These are phyloP conservation scores for Stagonosporopsis cucurbitacearum DNA, from an alignment of 2,329 filamentous ascomycete genomes.

Conservation along the genomic window DNA sequence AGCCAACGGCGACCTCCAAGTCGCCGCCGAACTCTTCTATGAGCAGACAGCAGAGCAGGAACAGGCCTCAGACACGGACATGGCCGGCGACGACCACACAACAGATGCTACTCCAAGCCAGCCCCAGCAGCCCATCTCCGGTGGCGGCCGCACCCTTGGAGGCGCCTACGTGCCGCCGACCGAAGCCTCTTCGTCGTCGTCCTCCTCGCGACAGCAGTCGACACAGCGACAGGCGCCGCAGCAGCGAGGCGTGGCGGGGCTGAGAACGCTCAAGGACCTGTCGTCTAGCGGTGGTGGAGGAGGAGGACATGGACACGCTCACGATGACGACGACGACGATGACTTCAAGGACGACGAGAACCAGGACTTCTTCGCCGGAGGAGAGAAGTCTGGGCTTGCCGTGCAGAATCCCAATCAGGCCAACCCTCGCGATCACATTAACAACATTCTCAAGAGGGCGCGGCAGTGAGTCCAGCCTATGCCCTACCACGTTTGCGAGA, in stretches of 20 bases:
- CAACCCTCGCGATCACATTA: slow-evolving; percentile 58
- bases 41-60: slow-evolving; percentile 41
- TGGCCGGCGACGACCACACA: slow-evolving; percentile 43
- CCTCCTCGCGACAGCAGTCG: slow-evolving; percentile 32
- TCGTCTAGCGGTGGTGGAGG: slow-evolving; percentile 49
- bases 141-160: slow-evolving; percentile 47
- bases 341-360: slow-evolving; percentile 66
- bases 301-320: slow-evolving; percentile 52
- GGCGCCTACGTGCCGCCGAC: slow-evolving; percentile 44
- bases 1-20: slow-evolving; percentile 55
- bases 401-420: slow-evolving; percentile 68
- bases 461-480: slow-evolving; percentile 47
- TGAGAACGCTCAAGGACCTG: slow-evolving; percentile 55
- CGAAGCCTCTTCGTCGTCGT: slow-evolving; percentile 32
- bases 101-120: slow-evolving; percentile 28
- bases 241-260: slow-evolving; percentile 34
- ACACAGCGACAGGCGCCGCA: slow-evolving; percentile 37
- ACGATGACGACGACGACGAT: slow-evolving; percentile 64
- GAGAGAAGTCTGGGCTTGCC: slow-evolving; percentile 80
- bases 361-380: slow-evolving; percentile 78
- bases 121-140: slow-evolving; percentile 32
- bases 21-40: slow-evolving; percentile 55
- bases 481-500: neutral
- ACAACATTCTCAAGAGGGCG: slow-evolving; percentile 58
- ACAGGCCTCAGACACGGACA: slow-evolving; percentile 41